Evolutionary conservation across 345 rosid genomes (phyloP).

Genomic region (Sapria himalayana): DNA sequence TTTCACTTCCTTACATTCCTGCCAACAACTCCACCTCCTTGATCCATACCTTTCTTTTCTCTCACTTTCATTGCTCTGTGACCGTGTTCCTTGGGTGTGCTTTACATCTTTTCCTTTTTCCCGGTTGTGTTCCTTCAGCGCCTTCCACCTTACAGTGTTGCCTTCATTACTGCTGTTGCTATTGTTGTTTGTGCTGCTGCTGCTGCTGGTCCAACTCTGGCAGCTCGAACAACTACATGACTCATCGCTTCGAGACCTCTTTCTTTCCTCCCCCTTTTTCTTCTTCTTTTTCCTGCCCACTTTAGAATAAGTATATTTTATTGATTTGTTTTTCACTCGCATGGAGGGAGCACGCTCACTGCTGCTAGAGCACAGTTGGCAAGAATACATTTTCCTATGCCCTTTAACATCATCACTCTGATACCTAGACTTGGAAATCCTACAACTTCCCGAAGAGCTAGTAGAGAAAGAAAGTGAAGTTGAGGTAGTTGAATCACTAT

Average conservation of each 20-base stretch:
- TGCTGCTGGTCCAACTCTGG: slow-evolving; percentile 7
- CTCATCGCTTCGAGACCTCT: slow-evolving; percentile 21
- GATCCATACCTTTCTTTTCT: slow-evolving; percentile 15
- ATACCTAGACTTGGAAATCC: slow-evolving; percentile 26
- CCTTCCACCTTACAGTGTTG: slow-evolving; percentile 19
- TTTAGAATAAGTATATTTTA: slow-evolving; percentile 14
- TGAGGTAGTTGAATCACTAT: slow-evolving; percentile 21
- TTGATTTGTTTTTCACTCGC: slow-evolving; percentile 24
- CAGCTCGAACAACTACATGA: slow-evolving; percentile 25
- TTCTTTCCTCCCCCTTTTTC: slow-evolving; percentile 20
- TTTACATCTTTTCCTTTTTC: too few species aligned
- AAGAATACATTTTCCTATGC: slow-evolving; percentile 33
- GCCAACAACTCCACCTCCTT: slow-evolving; percentile 16
- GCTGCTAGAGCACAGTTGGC: slow-evolving; percentile 25
- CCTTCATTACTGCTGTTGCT: slow-evolving; percentile 17
- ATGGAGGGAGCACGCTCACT: slow-evolving; percentile 13
- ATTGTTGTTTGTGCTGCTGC: slow-evolving; percentile 23
- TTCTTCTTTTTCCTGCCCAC: slow-evolving; percentile 28
- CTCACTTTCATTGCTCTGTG: slow-evolving; percentile 10
- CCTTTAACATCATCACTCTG: slow-evolving; percentile 17
- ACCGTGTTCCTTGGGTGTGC: too few species aligned
- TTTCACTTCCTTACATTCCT: slow-evolving; percentile 15
- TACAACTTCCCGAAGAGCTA: slow-evolving; percentile 31
- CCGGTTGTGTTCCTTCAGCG: slow-evolving; percentile 14
- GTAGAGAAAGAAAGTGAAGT: slow-evolving; percentile 23